Evolutionary conservation across 2,329 filamentous ascomycete genomes (phyloP).

Genomic region (Pseudogymnoascus sp.): DNA sequence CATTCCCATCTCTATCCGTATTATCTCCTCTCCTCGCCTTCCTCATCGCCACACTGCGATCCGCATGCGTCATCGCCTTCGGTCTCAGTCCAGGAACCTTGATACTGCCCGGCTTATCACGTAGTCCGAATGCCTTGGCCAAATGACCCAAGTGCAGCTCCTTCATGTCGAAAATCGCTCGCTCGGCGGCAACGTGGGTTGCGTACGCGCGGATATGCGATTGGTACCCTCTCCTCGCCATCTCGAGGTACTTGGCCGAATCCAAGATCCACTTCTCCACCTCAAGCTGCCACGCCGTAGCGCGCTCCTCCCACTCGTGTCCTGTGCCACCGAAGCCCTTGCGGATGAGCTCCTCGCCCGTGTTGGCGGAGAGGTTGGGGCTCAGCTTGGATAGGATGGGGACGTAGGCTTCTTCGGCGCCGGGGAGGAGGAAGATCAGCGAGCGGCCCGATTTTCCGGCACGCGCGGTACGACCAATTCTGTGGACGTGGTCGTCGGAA

Average conservation of each 20-base stretch:
- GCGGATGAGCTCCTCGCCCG: slow-evolving; percentile 58
- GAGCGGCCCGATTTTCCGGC: slow-evolving; percentile 83
- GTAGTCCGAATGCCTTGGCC: slow-evolving; percentile 84
- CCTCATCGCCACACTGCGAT: slow-evolving; percentile 32
- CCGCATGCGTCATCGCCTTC: slow-evolving; percentile 35
- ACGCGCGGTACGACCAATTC: slow-evolving; percentile 89
- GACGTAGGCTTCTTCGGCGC: slow-evolving; percentile 86
- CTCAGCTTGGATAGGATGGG: slow-evolving; percentile 46
- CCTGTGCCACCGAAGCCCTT: slow-evolving; percentile 51
- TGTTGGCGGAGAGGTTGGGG: slow-evolving; percentile 41
- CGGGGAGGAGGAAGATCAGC: slow-evolving; percentile 81
- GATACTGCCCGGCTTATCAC: slow-evolving; percentile 82
- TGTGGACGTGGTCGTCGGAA: slow-evolving; percentile 86
- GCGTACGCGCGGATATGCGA: slow-evolving; percentile 92
- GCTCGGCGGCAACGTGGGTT: slow-evolving; percentile 80
- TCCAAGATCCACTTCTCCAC: slow-evolving; percentile 58
- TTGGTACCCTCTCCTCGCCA: slow-evolving; percentile 78
- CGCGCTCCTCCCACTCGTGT: slow-evolving; percentile 54
- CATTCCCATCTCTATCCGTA: slow-evolving; percentile 17
- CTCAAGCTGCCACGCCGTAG: slow-evolving; percentile 61
- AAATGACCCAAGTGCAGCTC: slow-evolving; percentile 85
- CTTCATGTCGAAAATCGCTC: slow-evolving; percentile 84
- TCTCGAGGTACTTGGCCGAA: slow-evolving; percentile 63
- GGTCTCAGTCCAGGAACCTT: slow-evolving; percentile 41
- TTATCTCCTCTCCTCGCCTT: slow-evolving; percentile 27